Conservation (phyloP, 2,329 filamentous ascomycete species). For the Microthyrium microscopicum region DNA sequence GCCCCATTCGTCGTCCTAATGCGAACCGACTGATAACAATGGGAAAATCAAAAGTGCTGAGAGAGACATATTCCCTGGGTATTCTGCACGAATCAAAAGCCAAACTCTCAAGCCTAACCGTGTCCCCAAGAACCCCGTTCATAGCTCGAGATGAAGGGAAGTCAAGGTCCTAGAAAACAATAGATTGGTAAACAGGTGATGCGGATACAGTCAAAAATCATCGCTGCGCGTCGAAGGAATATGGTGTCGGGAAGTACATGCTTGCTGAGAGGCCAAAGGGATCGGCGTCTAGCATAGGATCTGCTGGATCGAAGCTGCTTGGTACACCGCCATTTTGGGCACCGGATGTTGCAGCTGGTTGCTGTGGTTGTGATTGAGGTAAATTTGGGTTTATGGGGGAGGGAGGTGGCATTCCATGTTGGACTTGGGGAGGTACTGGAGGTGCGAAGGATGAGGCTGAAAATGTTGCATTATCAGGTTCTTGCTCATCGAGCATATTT, state of each 20-base stretch:
- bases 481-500: constrained; percentile 74
- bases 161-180: too few species aligned
- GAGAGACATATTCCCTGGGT: too few species aligned
- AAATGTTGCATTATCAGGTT: constrained; percentile 46
- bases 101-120: too few species aligned
- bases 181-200: too few species aligned
- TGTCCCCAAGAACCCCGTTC: too few species aligned
- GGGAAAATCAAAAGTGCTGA: too few species aligned
- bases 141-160: too few species aligned
- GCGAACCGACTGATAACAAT: too few species aligned
- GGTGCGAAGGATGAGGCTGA: constrained; percentile 34
- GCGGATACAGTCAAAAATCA: constrained; percentile 2
- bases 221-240: constrained; percentile 41
- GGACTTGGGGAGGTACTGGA: constrained; percentile 11
- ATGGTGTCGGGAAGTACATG: constrained; percentile 85
- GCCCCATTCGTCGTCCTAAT: too few species aligned
- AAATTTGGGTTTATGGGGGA: constrained; percentile 20
- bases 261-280: constrained; percentile 85
- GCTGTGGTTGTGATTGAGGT: constrained; percentile 7
- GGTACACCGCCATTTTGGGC: constrained; percentile 2
- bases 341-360: constrained; percentile 7
- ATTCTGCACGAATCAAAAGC: too few species aligned
- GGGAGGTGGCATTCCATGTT: constrained; percentile 4
- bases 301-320: constrained; percentile 22
- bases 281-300: constrained; percentile 80